Conservation (phyloP, 2,329 filamentous ascomycete species). For the Fusarium sp. region DNA sequence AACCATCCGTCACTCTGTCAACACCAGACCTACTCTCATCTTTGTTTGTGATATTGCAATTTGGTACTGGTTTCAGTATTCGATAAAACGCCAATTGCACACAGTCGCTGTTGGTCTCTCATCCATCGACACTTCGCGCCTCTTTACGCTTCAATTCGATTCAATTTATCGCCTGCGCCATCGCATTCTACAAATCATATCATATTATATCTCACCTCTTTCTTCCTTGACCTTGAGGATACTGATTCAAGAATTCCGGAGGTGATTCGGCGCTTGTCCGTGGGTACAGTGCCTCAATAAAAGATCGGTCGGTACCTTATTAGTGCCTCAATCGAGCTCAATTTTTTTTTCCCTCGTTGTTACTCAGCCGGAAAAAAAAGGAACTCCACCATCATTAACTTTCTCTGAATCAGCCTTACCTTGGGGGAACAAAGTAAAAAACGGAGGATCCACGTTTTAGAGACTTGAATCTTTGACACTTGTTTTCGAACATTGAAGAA, state of each 20-base stretch:
- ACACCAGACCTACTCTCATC: not conserved
- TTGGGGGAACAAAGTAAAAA: not conserved
- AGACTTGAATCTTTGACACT: not conserved
- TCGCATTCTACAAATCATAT: not conserved
- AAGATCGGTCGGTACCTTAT: not conserved
- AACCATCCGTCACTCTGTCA: not conserved
- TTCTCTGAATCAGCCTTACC: not conserved
- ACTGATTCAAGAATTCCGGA: constrained; percentile 11
- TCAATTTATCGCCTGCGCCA: not conserved
- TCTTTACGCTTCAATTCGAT: not conserved
- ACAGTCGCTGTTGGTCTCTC: not conserved
- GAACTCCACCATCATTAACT: constrained; percentile 20
- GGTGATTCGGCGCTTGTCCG: constrained; percentile 31
- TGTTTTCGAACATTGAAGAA: not conserved
- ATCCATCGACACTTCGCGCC: not conserved
- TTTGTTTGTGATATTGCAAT: not conserved
- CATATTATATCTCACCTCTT: too few species aligned
- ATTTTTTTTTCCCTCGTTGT: constrained; percentile 25
- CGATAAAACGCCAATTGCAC: not conserved
- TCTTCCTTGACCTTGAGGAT: constrained; percentile 6
- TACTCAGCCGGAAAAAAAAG: constrained; percentile 41
- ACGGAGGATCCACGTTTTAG: not conserved
- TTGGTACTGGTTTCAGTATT: not conserved
- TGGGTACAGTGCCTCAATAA: constrained; percentile 18
- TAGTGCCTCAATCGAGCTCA: constrained; percentile 32